These are phyloP conservation scores for Solanum appendiculatum DNA, from an alignment of 257 asterid genomes.

Conservation along the genomic window DNA sequence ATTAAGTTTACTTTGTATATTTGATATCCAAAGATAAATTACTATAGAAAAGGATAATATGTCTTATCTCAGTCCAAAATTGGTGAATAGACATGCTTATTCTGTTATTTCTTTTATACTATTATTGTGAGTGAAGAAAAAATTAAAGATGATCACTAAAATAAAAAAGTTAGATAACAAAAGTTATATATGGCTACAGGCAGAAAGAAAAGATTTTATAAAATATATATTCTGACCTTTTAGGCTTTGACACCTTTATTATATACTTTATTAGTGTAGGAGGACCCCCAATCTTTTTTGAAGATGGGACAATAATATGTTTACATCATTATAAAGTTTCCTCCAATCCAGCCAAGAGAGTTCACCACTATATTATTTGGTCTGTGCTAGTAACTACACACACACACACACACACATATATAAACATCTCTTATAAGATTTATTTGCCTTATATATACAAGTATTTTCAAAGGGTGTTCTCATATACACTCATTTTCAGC, in stretches of 20 bases:
- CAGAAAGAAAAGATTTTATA: too few species aligned
- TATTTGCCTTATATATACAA: too few species aligned
- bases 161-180: not conserved
- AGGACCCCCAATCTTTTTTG: too few species aligned
- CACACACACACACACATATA: too few species aligned
- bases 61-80: not conserved
- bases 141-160: not conserved
- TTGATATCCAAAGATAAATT: too few species aligned
- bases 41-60: not conserved
- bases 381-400: too few species aligned
- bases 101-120: not conserved
- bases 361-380: not conserved
- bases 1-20: too few species aligned
- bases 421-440: too few species aligned
- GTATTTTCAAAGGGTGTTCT: too few species aligned
- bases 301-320: not conserved
- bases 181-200: too few species aligned
- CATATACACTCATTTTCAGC: too few species aligned
- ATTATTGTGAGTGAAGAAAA: not conserved
- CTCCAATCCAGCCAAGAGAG: not conserved
- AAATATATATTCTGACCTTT: not conserved
- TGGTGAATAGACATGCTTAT: not conserved
- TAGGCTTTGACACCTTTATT: not conserved
- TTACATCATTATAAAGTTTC: not conserved
- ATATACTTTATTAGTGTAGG: not conserved